A percentile compares a stretch with the other conserved stretches of the same genome.
Conservation (phyloP, 179 eudicot genomes). For the Actinidia arguta region DNA sequence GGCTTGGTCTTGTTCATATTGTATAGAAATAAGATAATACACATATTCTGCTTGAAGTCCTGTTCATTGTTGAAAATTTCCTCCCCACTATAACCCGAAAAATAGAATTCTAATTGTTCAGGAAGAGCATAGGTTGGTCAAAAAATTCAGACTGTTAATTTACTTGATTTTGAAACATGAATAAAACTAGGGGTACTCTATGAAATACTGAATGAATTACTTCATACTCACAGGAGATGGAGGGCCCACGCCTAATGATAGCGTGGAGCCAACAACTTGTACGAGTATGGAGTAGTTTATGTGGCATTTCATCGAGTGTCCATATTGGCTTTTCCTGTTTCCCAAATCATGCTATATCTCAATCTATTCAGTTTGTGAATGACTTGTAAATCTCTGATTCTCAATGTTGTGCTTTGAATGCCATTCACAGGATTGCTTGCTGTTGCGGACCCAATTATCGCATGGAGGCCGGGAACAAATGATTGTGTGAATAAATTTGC, state of each 20-base stretch:
- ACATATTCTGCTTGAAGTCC: too few relatives aligned
- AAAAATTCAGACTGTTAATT: not conserved
- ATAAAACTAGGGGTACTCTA: too few relatives aligned
- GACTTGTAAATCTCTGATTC: not conserved
- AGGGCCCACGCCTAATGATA: too few relatives aligned
- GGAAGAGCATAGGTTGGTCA: not conserved
- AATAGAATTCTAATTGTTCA: slow-evolving; percentile 1
- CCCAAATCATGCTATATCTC: not conserved
- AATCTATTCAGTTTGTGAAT: not conserved
- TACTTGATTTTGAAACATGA: not conserved
- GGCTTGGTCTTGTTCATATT: too few relatives aligned
- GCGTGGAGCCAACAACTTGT: too few relatives aligned
- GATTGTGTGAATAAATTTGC: slow-evolving; percentile 12
- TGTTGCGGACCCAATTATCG: not conserved
- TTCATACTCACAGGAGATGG: too few relatives aligned
- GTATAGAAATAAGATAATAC: too few relatives aligned
- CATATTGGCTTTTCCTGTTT: not conserved
- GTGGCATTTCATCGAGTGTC: too few relatives aligned
- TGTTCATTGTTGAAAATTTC: too few relatives aligned
- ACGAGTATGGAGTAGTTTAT: too few relatives aligned
- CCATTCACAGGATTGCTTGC: not conserved
- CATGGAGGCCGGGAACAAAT: slow-evolving; percentile 9
- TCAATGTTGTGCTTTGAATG: not conserved
- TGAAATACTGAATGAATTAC: too few relatives aligned
- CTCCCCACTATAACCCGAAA: too few relatives aligned